These are phyloP conservation scores for Dactylellina parvicollis DNA, from an alignment of 2,329 filamentous ascomycete species.

Conservation along the genomic window DNA sequence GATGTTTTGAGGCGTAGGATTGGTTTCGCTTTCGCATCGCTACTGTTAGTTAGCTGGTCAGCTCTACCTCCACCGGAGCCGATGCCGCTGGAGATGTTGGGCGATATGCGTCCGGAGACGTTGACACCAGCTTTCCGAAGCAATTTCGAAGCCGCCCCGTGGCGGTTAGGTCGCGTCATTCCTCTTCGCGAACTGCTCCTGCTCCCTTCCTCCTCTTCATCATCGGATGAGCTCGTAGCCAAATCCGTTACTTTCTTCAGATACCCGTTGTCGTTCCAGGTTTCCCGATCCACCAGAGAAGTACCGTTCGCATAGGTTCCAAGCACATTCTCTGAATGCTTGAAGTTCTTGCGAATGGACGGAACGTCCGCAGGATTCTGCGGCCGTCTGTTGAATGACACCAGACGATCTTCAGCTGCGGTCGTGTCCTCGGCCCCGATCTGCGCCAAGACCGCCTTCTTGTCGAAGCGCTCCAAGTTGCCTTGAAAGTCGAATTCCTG, in stretches of 20 bases:
- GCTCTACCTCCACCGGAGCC: constrained; percentile 28
- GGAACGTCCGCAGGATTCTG: constrained; percentile 61
- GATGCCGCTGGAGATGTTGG: constrained; percentile 45
- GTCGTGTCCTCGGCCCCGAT: constrained; percentile 84
- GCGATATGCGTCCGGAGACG: constrained; percentile 46
- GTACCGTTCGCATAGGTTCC: constrained; percentile 66
- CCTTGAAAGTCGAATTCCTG: constrained; percentile 92
- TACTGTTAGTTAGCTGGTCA: constrained; percentile 56
- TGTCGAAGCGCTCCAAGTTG: constrained; percentile 93
- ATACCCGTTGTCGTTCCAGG: constrained; percentile 71
- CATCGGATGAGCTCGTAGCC: constrained; percentile 64
- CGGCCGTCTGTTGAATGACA: constrained; percentile 80
- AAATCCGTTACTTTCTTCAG: constrained; percentile 50
- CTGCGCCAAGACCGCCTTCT: constrained; percentile 87
- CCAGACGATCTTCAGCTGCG: constrained; percentile 88
- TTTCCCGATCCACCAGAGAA: constrained; percentile 57
- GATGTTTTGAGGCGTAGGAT: constrained; percentile 51
- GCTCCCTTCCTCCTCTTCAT: constrained; percentile 70
- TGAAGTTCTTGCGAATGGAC: constrained; percentile 79
- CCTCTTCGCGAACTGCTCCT: constrained; percentile 63
- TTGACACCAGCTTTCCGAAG: constrained; percentile 56
- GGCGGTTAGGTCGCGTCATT: constrained; percentile 58
- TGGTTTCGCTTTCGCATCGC: constrained; percentile 56
- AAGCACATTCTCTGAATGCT: constrained; percentile 90
- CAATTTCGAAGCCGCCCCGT: constrained; percentile 32